phyloP scores from a whole-genome alignment of 768 basidiomycete species.

The Suillus luteus region DNA sequence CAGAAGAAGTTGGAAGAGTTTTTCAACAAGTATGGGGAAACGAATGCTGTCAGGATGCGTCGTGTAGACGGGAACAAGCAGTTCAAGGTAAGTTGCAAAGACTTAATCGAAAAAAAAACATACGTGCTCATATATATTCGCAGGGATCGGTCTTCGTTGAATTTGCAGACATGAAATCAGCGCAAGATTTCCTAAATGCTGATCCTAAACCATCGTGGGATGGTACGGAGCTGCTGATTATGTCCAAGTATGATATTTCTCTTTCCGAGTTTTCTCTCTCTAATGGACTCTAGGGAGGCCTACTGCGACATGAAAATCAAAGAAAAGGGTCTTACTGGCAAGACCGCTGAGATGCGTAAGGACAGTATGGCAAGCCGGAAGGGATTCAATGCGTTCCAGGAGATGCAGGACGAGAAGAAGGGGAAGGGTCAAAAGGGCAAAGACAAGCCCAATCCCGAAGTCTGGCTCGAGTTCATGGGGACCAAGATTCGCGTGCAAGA shows the following conservation, averaged over 20 bases:
- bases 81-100: slow-evolving; percentile 70
- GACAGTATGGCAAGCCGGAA: slow-evolving; percentile 51
- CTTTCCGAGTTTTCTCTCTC: neutral
- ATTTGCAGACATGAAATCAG: slow-evolving; percentile 70
- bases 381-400: slow-evolving; percentile 82
- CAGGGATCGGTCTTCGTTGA: slow-evolving; percentile 94
- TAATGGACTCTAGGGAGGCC: slow-evolving; percentile 52
- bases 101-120: neutral
- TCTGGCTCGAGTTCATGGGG: slow-evolving; percentile 77
- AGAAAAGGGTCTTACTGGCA: slow-evolving; percentile 86
- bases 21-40: slow-evolving; percentile 74
- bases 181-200: slow-evolving; percentile 74
- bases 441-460: slow-evolving; percentile 51
- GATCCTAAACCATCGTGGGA: slow-evolving; percentile 84
- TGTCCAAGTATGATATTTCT: slow-evolving; percentile 72
- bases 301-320: slow-evolving; percentile 97
- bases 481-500: slow-evolving; percentile 65
- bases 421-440: slow-evolving; percentile 34
- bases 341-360: slow-evolving; percentile 60
- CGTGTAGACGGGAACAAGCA: slow-evolving; percentile 74
- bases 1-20: slow-evolving; percentile 79
- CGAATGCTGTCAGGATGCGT: slow-evolving; percentile 87
- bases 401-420: slow-evolving; percentile 50
- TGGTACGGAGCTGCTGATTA: slow-evolving; percentile 72
- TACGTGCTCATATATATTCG: neutral